phyloP scores from a whole-genome alignment of 2,329 filamentous ascomycete genomes.

The Cordyceps pruinosa region DNA sequence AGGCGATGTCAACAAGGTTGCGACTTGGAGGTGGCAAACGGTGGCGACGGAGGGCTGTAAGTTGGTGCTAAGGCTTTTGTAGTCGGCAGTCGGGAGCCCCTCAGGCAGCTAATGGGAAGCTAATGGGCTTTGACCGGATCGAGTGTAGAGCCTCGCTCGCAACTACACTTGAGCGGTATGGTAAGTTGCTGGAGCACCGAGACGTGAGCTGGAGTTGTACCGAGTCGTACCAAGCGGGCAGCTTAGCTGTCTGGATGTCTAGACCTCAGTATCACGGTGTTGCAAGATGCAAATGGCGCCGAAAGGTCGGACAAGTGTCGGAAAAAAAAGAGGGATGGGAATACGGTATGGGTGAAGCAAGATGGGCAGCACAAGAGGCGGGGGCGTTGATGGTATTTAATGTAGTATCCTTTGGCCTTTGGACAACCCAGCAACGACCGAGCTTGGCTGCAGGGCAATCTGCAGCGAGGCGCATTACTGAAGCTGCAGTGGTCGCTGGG shows the following conservation, averaged over 20 bases:
- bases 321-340: background rate
- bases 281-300: background rate
- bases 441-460: background rate
- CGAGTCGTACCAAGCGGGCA: background rate
- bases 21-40: background rate
- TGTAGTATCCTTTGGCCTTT: background rate
- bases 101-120: too few species aligned
- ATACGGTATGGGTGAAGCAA: background rate
- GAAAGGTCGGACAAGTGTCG: background rate
- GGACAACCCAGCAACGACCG: background rate
- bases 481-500: background rate
- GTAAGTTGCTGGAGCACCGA: too few species aligned
- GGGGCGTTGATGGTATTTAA: slow-evolving; percentile 8
- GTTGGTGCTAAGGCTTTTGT: background rate
- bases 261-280: slow-evolving; percentile 1
- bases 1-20: background rate
- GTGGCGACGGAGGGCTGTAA: slow-evolving; percentile 3
- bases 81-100: too few species aligned
- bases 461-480: background rate
- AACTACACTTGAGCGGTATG: background rate
- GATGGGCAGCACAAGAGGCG: slow-evolving; percentile 7
- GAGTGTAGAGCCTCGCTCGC: background rate
- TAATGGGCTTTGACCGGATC: background rate
- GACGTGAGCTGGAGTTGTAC: background rate
- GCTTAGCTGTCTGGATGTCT: too few species aligned